These are phyloP conservation scores for Fusarium virguliforme DNA, from an alignment of 2,329 filamentous ascomycete species.

Conservation along the genomic window DNA sequence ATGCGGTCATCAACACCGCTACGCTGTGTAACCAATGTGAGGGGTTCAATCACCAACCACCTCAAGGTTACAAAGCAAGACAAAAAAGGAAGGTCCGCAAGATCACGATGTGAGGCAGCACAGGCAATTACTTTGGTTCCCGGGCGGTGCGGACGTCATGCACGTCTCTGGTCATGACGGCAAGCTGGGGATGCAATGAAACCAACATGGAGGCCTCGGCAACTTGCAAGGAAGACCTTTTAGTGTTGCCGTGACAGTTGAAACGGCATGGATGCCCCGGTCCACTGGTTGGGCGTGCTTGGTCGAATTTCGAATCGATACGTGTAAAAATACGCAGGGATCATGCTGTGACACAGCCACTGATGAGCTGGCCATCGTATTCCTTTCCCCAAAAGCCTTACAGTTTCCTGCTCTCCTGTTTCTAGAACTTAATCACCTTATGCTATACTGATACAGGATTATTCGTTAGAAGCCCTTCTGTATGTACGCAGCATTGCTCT, in stretches of 20 bases:
- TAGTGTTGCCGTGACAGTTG: neutral
- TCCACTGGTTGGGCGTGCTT: neutral
- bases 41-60: neutral
- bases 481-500: neutral
- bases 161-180: neutral
- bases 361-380: slow-evolving; percentile 5
- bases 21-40: neutral
- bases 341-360: slow-evolving; percentile 1
- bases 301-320: neutral
- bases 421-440: neutral
- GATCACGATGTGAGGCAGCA: neutral
- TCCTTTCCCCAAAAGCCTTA: neutral
- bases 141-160: neutral
- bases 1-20: slow-evolving; percentile 6
- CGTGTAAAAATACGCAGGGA: neutral
- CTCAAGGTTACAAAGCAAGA: neutral
- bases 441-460: neutral
- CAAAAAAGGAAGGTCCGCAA: neutral
- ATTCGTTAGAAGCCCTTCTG: neutral
- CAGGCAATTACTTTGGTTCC: neutral
- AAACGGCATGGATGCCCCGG: neutral
- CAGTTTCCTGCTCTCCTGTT: neutral
- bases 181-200: neutral
- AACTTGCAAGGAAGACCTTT: neutral
- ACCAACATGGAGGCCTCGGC: neutral